Base-by-base conservation (phyloP, 1,284 basidiomycete species). In the Dichomitus squalens region DNA sequence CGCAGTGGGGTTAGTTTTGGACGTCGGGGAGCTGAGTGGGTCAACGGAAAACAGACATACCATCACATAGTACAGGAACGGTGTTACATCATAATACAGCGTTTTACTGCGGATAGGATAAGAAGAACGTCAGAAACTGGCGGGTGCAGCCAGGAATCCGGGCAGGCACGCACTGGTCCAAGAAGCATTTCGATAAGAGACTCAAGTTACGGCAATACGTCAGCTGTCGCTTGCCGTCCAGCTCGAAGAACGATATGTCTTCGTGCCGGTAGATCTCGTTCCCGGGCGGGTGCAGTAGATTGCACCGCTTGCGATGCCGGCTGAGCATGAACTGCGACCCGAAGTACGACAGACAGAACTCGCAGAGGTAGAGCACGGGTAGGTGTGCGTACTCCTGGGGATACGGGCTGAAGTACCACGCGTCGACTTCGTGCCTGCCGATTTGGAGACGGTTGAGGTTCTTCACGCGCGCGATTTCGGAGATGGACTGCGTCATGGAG, bases 401-500 rank as follows among this genome's bases (percentile, higher is more conserved):
- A 77, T 99, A 99, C 6, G 97, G 96, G 68, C 93, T 95, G 80
- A 99, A 99, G 78, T 99, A 99, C 97, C 97, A 99, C 8, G 96
- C 90, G 69, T 99, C 96, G 66, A 99, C 92, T 76, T 98, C 94
- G 76, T 96, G 89, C 73, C 87, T 89, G 61, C 97, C 97, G 67
- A 99, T 99, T 73, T 96, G 95, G 46, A 99, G 84, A 63, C 92
- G 88, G 76, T 99, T 97, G 65, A 99, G 81, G 73, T 99, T 99
- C 82, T 99, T 99, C 68, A 99, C 97, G 39, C 97, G 87, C 14
- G 96, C 92, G 60, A 99, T 90, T 76, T 99, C 97, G 55, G 93
- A 96, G 61, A 98, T 92, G 44, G 93, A 95, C 76, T 99, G 97
- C 0, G 96, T 99, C 96, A 99, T 99, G 31, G 95, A 97, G 12